Evolutionary conservation across 2,329 filamentous ascomycete genomes (phyloP).

Genomic region (Clonostachys sp.): DNA sequence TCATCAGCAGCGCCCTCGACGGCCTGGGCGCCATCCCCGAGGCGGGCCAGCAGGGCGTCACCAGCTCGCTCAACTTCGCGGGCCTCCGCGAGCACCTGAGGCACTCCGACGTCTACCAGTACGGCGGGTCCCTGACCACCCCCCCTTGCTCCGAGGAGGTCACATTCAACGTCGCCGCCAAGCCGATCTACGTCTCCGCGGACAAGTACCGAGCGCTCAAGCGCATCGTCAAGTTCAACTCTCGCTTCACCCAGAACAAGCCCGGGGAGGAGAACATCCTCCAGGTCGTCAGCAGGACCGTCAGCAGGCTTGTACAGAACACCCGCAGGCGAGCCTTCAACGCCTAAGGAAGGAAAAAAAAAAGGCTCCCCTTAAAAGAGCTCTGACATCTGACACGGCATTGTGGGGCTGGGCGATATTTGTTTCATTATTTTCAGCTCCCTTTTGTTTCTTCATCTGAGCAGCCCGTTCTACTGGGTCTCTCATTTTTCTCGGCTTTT

Average conservation of each 20-base stretch:
- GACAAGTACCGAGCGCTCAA: conserved; percentile 44
- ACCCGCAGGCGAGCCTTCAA: no score
- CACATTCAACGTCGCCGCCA: conserved; percentile 40
- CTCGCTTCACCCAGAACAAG: conserved; percentile 43
- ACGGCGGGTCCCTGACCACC: conserved; percentile 53
- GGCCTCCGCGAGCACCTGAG: conserved; percentile 25
- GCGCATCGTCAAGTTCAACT: conserved; percentile 47
- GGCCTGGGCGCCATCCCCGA: conserved; percentile 27
- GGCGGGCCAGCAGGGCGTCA: conserved; percentile 26
- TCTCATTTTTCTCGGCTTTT: no score
- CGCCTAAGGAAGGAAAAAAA: no score
- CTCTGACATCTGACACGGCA: no score
- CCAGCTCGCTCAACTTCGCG: conserved; percentile 30
- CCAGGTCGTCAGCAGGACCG: conserved; percentile 6
- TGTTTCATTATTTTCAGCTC: no score
- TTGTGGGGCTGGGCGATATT: no score
- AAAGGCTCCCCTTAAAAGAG: no score
- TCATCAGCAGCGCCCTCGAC: conserved; percentile 24
- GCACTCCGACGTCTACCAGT: conserved; percentile 35
- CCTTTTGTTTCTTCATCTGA: no score
- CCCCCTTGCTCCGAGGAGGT: conserved; percentile 54
- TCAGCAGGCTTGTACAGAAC: no score
- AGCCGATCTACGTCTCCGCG: conserved; percentile 40
- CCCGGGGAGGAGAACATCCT: conserved; percentile 38
- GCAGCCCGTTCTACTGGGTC: no score